Conservation (phyloP, 371 early-diverging fungal genomes). For the Apophysomyces variabilis region DNA sequence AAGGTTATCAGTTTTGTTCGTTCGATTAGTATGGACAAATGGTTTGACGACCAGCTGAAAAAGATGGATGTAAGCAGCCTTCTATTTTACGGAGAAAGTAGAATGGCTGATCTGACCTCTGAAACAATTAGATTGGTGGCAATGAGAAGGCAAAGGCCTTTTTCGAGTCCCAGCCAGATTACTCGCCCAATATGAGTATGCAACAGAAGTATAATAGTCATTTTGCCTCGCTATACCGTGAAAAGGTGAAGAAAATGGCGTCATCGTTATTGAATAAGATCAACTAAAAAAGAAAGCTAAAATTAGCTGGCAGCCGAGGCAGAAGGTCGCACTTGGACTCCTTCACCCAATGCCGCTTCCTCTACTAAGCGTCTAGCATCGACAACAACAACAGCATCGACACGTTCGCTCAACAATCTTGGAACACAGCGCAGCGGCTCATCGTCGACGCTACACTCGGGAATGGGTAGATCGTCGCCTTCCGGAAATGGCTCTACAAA, state of each 20-base stretch:
- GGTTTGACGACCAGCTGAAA: slow-evolving; percentile 93
- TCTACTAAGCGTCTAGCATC: slow-evolving; percentile 21
- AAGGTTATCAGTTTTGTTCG: slow-evolving; percentile 83
- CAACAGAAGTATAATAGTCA: slow-evolving; percentile 84
- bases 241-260: slow-evolving; percentile 66
- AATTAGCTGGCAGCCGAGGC: slow-evolving; percentile 70
- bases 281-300: background rate
- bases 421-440: slow-evolving; percentile 28
- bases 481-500: slow-evolving; percentile 16
- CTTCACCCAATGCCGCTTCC: slow-evolving; percentile 35
- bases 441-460: slow-evolving; percentile 16
- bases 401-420: slow-evolving; percentile 32
- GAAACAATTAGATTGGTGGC: slow-evolving; percentile 80
- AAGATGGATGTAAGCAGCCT: slow-evolving; percentile 78
- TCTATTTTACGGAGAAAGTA: background rate
- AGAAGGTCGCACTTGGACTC: slow-evolving; percentile 77
- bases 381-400: slow-evolving; percentile 25
- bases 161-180: slow-evolving; percentile 87
- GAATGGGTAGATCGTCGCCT: slow-evolving; percentile 15
- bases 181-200: slow-evolving; percentile 76
- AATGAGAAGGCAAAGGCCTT: slow-evolving; percentile 89
- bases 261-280: background rate
- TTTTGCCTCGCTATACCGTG: slow-evolving; percentile 88
- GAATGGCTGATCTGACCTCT: background rate
- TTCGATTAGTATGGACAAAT: slow-evolving; percentile 98